phyloP scores from a whole-genome alignment of 257 asterid genomes.

The Oldenlandia corymbosa region DNA sequence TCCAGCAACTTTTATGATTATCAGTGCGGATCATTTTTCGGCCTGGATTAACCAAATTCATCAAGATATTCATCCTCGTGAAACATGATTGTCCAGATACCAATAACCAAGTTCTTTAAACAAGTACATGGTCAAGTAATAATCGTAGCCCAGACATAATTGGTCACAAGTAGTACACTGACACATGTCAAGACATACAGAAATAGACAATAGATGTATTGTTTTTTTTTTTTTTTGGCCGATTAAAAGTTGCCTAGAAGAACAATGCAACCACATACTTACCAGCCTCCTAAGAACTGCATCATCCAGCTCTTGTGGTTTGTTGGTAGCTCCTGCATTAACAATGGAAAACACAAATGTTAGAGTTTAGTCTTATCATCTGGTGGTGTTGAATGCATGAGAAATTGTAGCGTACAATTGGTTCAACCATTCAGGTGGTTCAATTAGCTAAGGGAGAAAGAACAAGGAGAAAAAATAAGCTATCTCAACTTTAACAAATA shows the following conservation, averaged over 20 bases:
- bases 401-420: background rate
- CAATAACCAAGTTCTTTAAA: background rate
- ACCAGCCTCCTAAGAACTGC: conserved; percentile 99
- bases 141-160: background rate
- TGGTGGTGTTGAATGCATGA: background rate
- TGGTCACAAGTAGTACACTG: background rate
- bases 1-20: background rate
- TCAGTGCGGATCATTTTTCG: background rate
- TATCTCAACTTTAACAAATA: conserved; percentile 10
- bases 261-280: conserved; percentile 29
- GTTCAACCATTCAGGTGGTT: background rate
- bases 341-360: conserved; percentile 8
- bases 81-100: background rate
- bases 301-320: conserved; percentile 97
- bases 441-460: background rate
- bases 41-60: background rate
- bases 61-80: background rate
- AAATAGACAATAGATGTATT: no score
- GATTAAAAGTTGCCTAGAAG: background rate
- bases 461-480: background rate
- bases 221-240: background rate
- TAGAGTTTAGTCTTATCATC: background rate
- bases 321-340: conserved; percentile 92
- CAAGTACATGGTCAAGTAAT: background rate
- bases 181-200: background rate